Percentiles rank a stretch among this genome's conserved stretches.
These are phyloP conservation scores for Sporothrix brasiliensis DNA, from an alignment of 2,329 filamentous ascomycete genomes.

Conservation along the genomic window DNA sequence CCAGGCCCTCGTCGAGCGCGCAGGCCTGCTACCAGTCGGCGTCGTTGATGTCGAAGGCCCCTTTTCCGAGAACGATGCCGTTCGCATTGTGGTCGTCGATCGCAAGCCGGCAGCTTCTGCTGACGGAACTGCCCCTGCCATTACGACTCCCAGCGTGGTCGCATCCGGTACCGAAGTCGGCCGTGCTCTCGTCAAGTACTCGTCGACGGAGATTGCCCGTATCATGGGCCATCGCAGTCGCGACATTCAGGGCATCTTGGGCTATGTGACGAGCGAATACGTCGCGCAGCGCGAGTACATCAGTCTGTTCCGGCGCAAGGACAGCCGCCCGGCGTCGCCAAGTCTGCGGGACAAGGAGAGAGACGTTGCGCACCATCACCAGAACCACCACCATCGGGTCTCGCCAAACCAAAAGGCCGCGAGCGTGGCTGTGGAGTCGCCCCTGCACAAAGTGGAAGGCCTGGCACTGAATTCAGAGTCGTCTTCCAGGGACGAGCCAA, in stretches of 20 bases:
- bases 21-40: constrained; percentile 86
- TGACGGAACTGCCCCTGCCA: constrained; percentile 88
- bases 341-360: constrained; percentile 36
- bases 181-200: constrained; percentile 88
- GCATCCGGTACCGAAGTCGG: constrained; percentile 76
- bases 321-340: constrained; percentile 59
- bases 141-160: constrained; percentile 77
- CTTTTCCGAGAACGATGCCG: constrained; percentile 91
- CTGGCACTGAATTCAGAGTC: constrained; percentile 7
- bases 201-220: constrained; percentile 75
- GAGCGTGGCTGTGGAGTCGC: constrained; percentile 23
- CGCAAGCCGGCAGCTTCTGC: constrained; percentile 73
- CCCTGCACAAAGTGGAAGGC: constrained; percentile 28
- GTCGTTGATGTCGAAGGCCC: constrained; percentile 84
- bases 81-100: constrained; percentile 80
- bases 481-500: neutral
- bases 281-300: constrained; percentile 87
- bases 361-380: neutral
- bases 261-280: constrained; percentile 94
- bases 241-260: constrained; percentile 77
- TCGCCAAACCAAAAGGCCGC: constrained; percentile 28
- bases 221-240: constrained; percentile 84
- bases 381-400: neutral
- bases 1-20: constrained; percentile 77
- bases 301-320: constrained; percentile 64